A percentile compares a stretch with the other conserved stretches of the same genome.
phyloP scores from a whole-genome alignment of 2,329 filamentous ascomycete species.

The Xylaria polymorpha region DNA sequence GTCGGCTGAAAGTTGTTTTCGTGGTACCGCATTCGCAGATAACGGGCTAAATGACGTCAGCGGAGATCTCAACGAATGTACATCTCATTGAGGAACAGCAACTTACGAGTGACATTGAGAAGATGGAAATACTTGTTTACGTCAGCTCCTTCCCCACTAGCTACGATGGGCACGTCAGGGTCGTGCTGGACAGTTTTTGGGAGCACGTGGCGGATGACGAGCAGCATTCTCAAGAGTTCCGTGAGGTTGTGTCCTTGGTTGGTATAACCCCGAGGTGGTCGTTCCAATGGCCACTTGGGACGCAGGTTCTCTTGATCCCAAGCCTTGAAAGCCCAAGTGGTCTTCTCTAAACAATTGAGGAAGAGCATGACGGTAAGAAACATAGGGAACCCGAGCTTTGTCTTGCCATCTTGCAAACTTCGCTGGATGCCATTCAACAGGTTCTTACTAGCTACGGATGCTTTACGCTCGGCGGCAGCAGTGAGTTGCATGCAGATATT shows the following conservation, averaged over 20 bases:
- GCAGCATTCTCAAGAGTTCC: conserved; percentile 69
- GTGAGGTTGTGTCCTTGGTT: conserved; percentile 70
- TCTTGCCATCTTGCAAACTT: conserved; percentile 69
- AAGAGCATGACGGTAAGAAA: conserved; percentile 72
- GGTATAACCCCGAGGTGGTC: conserved; percentile 66
- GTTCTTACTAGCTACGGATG: conserved; percentile 67
- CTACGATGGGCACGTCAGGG: conserved; percentile 61
- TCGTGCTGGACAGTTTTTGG: conserved; percentile 62
- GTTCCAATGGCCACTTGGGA: conserved; percentile 70
- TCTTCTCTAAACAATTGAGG: conserved; percentile 74
- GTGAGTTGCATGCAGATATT: conserved; percentile 73
- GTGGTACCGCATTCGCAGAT: conserved; percentile 61
- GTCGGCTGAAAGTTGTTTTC: conserved; percentile 63
- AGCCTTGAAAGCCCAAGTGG: conserved; percentile 75
- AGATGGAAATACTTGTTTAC: conserved; percentile 65
- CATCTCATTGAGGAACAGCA: background rate
- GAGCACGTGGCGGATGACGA: conserved; percentile 69
- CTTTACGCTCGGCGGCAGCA: conserved; percentile 72
- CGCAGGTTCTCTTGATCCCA: conserved; percentile 73
- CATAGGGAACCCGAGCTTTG: conserved; percentile 68
- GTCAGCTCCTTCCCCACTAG: conserved; percentile 59
- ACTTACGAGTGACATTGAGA: conserved; percentile 69
- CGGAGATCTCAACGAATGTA: background rate
- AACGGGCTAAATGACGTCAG: conserved; percentile 49
- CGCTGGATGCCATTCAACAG: conserved; percentile 71